Evolutionary conservation across 2,329 filamentous ascomycete species (phyloP), one percentile per base, ranked within the genome.

Genomic region (Acrodontium crateriforme): DNA sequence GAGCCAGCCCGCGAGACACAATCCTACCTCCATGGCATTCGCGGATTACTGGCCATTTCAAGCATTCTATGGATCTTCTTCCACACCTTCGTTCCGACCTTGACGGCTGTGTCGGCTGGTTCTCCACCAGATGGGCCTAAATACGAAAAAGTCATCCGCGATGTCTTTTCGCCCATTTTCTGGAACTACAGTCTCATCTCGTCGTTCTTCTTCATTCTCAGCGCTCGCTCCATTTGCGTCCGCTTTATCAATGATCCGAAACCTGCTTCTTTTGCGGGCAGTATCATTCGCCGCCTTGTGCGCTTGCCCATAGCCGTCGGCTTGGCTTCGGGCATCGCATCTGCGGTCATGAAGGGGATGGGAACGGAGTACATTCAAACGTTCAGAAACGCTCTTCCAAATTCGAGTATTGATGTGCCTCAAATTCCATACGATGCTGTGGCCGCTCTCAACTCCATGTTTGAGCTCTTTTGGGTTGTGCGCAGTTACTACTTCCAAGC

Each of bases 51-150:
- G 11, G 54, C 54, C 5, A 37, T 64, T 9, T 44, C 58, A 34
- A 52, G 54, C 8, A 60, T 64, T 26, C 35, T 62, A 22, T 63
- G 58, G 44, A 44, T 55, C 22, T 65, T 61, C 39, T 55, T 65
- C 24, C 46, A 54, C 24, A 53, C 51, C 2, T 64, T 63, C 37
- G 49, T 59, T 11, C 61, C 61, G 9, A 46, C 50, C 6, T 44
- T 59, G n/a, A n/a, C n/a, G n/a, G n/a, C n/a, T 7, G 57, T 60
- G 4, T 53, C 51, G 3, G 41, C 42, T n/a, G 50, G 54, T 27
- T 36, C 45, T 7, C 27, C 46, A n/a, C n/a, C n/a, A n/a, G n/a
- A n/a, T n/a, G 56, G 58, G 0, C 52, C 55, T 2, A 28, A 40
- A 9, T 59, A 58, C 31, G 56, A 62, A 39, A 39, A 46, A 10